Conservation (phyloP, 495 filamentous ascomycete species). For the Hyaloscypha bicolor region DNA sequence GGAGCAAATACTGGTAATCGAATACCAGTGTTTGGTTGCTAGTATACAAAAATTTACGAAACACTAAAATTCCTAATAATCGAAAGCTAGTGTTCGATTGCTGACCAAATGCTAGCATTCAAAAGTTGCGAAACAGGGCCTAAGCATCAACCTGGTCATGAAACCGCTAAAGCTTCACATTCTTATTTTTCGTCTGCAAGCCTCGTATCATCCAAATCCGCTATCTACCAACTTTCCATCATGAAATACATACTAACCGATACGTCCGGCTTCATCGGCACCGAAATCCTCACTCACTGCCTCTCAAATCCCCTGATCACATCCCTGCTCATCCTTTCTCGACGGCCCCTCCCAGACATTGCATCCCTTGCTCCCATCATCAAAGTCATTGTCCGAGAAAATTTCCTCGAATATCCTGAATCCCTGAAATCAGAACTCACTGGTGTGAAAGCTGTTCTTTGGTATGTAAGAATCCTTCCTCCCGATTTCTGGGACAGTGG, state of each 20-base stretch:
- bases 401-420: neutral
- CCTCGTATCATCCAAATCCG: too few relatives aligned
- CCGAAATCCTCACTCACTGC: slow-evolving; percentile 4
- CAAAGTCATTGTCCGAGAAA: slow-evolving; percentile 3
- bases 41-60: too few relatives aligned
- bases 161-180: too few relatives aligned
- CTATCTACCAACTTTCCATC: too few relatives aligned
- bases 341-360: slow-evolving; percentile 7
- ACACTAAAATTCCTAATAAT: too few relatives aligned
- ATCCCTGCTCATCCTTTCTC: slow-evolving; percentile 10
- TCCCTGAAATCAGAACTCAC: neutral
- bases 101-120: too few relatives aligned
- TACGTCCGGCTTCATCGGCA: slow-evolving; percentile 6
- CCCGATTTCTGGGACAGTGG: neutral
- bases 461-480: neutral
- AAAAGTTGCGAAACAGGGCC: too few relatives aligned
- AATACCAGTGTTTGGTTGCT: too few relatives aligned
- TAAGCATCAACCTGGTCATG: too few relatives aligned
- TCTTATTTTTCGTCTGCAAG: too few relatives aligned
- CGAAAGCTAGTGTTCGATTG: too few relatives aligned
- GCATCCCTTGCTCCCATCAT: neutral
- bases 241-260: slow-evolving; percentile 4
- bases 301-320: slow-evolving; percentile 2
- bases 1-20: too few relatives aligned
- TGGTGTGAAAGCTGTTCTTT: neutral